phyloP scores from a whole-genome alignment of 116 monocot species.

The Papilionanthe hybrid region DNA sequence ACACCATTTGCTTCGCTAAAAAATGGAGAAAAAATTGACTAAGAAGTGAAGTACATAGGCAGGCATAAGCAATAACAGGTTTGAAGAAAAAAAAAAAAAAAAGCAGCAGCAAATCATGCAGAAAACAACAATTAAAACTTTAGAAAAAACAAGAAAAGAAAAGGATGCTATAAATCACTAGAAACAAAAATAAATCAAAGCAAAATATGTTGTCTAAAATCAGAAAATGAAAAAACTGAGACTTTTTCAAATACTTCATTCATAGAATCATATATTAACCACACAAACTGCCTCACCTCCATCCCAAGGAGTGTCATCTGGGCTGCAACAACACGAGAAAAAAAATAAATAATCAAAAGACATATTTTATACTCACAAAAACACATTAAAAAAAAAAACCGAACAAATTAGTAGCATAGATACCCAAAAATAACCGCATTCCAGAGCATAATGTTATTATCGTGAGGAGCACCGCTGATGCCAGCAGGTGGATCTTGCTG shows the following conservation, averaged over 20 bases:
- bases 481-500: constrained; percentile 84
- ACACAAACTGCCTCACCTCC: constrained; percentile 29
- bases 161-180: neutral
- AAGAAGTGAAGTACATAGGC: neutral
- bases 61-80: neutral
- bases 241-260: neutral
- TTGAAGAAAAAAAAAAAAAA: neutral
- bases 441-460: constrained; percentile 88
- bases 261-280: neutral
- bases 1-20: neutral
- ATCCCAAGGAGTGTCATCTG: constrained; percentile 51
- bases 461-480: constrained; percentile 75
- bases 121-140: neutral
- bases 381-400: neutral
- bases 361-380: constrained; percentile 2
- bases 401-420: neutral
- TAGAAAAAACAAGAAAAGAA: neutral
- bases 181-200: neutral
- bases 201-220: neutral
- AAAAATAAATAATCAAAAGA: neutral
- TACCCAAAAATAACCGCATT: constrained; percentile 91
- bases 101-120: neutral
- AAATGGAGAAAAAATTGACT: neutral
- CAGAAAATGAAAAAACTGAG: neutral
- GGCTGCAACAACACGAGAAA: constrained; percentile 29